Evolutionary conservation across 352 stramenopile genomes (phyloP).

Genomic region (Globisporangium orthogonon): DNA sequence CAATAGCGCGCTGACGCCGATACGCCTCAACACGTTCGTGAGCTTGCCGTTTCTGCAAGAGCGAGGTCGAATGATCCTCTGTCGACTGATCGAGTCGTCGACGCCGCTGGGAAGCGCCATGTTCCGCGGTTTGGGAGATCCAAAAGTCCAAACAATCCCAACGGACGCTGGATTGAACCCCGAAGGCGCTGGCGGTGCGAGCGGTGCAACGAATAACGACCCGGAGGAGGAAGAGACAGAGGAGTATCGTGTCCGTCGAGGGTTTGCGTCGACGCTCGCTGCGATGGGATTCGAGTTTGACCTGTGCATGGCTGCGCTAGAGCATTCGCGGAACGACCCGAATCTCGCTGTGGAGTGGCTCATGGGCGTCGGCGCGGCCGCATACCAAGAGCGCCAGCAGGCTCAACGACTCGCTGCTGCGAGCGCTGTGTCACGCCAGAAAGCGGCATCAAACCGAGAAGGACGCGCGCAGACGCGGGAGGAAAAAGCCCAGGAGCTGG

Average conservation of each 20-base stretch:
- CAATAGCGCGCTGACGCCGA: conserved; percentile 49
- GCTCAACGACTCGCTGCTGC: conserved; percentile 41
- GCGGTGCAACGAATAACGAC: conserved; percentile 34
- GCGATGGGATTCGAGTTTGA: conserved; percentile 89
- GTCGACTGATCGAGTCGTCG: conserved; percentile 76
- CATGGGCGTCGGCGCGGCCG: conserved; percentile 65
- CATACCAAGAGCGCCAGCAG: conserved; percentile 71
- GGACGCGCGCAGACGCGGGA: conserved; percentile 28
- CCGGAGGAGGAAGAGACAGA: conserved; percentile 71
- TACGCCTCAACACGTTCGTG: conserved; percentile 65
- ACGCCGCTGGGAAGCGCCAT: conserved; percentile 72
- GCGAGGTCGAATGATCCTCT: conserved; percentile 78
- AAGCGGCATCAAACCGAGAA: conserved; percentile 7
- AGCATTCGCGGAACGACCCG: conserved; percentile 75
- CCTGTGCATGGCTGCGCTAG: conserved; percentile 77
- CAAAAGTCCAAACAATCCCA: conserved; percentile 26
- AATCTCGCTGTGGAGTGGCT: conserved; percentile 85
- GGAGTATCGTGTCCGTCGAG: conserved; percentile 58
- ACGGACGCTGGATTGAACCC: background rate
- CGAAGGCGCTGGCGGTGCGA: conserved; percentile 2
- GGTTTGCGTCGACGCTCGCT: conserved; percentile 75
- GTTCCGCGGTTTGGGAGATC: conserved; percentile 64
- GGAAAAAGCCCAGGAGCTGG: conserved; percentile 62
- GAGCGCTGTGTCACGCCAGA: conserved; percentile 26
- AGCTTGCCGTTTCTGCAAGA: conserved; percentile 75